phyloP scores from a whole-genome alignment of 768 basidiomycete genomes.

The Thelephora aurantiotincta region DNA sequence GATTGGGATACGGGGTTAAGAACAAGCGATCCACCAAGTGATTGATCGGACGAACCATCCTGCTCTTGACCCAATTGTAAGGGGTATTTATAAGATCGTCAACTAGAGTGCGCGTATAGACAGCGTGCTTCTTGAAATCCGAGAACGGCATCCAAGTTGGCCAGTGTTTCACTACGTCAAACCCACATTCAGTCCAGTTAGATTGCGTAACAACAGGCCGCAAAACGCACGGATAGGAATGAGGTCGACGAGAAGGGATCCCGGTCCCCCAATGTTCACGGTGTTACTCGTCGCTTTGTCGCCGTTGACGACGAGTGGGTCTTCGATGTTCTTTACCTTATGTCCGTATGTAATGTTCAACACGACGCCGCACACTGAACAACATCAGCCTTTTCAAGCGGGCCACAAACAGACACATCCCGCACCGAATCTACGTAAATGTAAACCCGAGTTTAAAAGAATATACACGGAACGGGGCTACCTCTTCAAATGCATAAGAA shows the following conservation, averaged over 20 bases:
- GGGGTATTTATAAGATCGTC: conserved; percentile 7
- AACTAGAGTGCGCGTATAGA: conserved; percentile 6
- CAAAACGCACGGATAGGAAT: conserved; percentile 17
- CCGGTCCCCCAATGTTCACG: conserved; percentile 9
- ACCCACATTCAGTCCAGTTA: not conserved
- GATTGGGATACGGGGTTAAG: no score
- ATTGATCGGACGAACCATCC: conserved; percentile 4
- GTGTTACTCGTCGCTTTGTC: conserved; percentile 13
- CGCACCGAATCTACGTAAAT: conserved; percentile 14
- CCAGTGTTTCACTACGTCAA: conserved; percentile 9
- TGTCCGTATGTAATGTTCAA: conserved; percentile 20
- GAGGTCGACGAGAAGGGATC: conserved; percentile 20
- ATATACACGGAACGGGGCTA: conserved; percentile 3
- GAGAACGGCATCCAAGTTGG: conserved; percentile 13
- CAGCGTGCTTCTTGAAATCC: conserved; percentile 12
- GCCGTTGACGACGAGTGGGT: conserved; percentile 16
- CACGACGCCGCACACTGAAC: conserved; percentile 9
- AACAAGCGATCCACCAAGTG: no score
- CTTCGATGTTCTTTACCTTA: conserved; percentile 15
- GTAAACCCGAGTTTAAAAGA: not conserved
- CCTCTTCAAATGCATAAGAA: conserved; percentile 15
- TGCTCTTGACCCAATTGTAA: conserved; percentile 9
- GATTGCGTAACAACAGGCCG: not conserved
- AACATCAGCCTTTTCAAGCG: not conserved
- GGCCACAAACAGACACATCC: not conserved